These are phyloP conservation scores for Debaryomyces sp. DNA, from an alignment of 1,139 yeast genomes.

Conservation along the genomic window DNA sequence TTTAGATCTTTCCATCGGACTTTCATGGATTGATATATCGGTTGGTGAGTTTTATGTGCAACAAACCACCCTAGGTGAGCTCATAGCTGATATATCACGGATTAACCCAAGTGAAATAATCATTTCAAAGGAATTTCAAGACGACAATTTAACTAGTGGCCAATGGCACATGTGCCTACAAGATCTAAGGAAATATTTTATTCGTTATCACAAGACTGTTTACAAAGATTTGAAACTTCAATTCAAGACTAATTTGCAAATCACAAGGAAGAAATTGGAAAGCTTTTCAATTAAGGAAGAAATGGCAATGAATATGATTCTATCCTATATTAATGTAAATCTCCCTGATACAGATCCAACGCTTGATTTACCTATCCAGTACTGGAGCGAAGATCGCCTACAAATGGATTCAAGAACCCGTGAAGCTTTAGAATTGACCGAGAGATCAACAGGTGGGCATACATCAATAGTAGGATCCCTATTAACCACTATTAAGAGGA, in stretches of 20 bases:
- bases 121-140: constrained; percentile 40
- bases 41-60: constrained; percentile 78
- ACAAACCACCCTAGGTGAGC: constrained; percentile 55
- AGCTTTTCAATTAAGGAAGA: constrained; percentile 51
- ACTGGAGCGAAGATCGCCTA: constrained; percentile 54
- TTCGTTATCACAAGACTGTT: constrained; percentile 51
- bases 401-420: constrained; percentile 85
- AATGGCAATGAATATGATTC: constrained; percentile 47
- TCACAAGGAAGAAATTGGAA: constrained; percentile 57
- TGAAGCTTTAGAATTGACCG: constrained; percentile 73
- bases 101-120: constrained; percentile 71
- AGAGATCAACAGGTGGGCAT: constrained; percentile 55
- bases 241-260: constrained; percentile 51
- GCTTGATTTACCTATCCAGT: constrained; percentile 40
- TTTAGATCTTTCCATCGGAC: constrained; percentile 57
- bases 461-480: constrained; percentile 69
- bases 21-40: constrained; percentile 89
- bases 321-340: constrained; percentile 43
- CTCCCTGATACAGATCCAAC: constrained; percentile 43
- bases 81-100: constrained; percentile 63
- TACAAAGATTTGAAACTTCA: constrained; percentile 36
- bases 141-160: constrained; percentile 40
- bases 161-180: constrained; percentile 61
- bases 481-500: constrained; percentile 64
- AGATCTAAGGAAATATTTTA: constrained; percentile 62